Percentiles rank a stretch among this genome's conserved stretches.
phyloP scores from a whole-genome alignment of 352 stramenopile genomes.

The Phytophthora cryptogea region DNA sequence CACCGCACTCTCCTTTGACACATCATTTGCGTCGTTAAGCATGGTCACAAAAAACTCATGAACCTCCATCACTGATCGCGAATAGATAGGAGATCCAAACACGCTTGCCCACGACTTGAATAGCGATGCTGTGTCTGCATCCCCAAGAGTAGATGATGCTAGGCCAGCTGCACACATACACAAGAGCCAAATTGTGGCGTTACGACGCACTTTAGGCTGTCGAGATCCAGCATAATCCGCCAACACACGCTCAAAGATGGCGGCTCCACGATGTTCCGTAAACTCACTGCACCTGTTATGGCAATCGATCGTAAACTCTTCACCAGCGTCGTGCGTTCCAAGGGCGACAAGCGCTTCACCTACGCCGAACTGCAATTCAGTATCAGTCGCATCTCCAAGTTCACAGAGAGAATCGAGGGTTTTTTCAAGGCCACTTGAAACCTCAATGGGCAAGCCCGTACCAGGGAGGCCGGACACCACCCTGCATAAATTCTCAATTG shows the following conservation, averaged over 20 bases:
- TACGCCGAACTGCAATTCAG: constrained; percentile 59
- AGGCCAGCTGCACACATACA: constrained; percentile 67
- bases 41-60: constrained; percentile 85
- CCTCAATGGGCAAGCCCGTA: constrained; percentile 12
- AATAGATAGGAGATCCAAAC: constrained; percentile 32
- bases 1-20: constrained; percentile 76
- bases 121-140: neutral
- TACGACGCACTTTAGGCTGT: constrained; percentile 52
- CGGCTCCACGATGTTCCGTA: constrained; percentile 37
- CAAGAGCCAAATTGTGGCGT: constrained; percentile 65
- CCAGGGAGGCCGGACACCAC: constrained; percentile 34
- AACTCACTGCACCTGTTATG: constrained; percentile 23
- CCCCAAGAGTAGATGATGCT: constrained; percentile 1
- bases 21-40: constrained; percentile 70
- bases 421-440: constrained; percentile 30
- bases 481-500: constrained; percentile 48
- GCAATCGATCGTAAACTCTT: constrained; percentile 25
- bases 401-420: constrained; percentile 32
- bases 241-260: constrained; percentile 50
- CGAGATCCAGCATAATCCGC: constrained; percentile 42
- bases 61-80: constrained; percentile 39
- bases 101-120: constrained; percentile 43
- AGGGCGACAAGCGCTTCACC: constrained; percentile 60
- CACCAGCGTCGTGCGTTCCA: constrained; percentile 37
- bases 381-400: constrained; percentile 28